Conservation (phyloP, 2,329 filamentous ascomycete genomes). For the Phialemoniopsis sp. region DNA sequence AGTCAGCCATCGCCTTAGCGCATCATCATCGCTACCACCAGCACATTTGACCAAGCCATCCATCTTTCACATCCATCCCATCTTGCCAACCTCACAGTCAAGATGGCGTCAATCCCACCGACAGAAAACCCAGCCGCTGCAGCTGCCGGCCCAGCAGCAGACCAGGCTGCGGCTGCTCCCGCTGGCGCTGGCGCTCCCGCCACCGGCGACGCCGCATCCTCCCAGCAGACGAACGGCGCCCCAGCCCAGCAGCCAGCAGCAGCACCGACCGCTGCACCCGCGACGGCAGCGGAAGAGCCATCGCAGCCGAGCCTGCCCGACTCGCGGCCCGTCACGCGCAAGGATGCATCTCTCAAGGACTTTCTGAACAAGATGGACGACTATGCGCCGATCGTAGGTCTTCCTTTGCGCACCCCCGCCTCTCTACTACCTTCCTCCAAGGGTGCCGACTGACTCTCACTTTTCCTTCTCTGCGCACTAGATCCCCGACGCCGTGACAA, state of each 20-base stretch:
- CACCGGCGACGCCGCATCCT: background rate
- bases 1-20: too few species aligned
- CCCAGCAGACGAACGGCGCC: background rate
- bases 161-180: constrained; percentile 6
- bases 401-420: background rate
- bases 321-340: constrained; percentile 69
- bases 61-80: too few species aligned
- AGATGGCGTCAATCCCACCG: constrained; percentile 8
- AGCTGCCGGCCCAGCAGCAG: constrained; percentile 2
- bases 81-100: background rate
- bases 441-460: too few species aligned
- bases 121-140: constrained; percentile 1
- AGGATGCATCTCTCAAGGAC: constrained; percentile 88
- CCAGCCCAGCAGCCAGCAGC: constrained; percentile 1
- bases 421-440: background rate
- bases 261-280: background rate
- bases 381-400: constrained; percentile 87
- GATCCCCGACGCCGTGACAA: constrained; percentile 96
- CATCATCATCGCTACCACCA: too few species aligned
- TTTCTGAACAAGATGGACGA: constrained; percentile 97
- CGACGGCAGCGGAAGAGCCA: constrained; percentile 2
- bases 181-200: background rate
- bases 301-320: constrained; percentile 33
- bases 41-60: too few species aligned
- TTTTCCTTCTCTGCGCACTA: background rate